phyloP scores from a whole-genome alignment of 257 asterid genomes.

The Solanum chiquidenum region DNA sequence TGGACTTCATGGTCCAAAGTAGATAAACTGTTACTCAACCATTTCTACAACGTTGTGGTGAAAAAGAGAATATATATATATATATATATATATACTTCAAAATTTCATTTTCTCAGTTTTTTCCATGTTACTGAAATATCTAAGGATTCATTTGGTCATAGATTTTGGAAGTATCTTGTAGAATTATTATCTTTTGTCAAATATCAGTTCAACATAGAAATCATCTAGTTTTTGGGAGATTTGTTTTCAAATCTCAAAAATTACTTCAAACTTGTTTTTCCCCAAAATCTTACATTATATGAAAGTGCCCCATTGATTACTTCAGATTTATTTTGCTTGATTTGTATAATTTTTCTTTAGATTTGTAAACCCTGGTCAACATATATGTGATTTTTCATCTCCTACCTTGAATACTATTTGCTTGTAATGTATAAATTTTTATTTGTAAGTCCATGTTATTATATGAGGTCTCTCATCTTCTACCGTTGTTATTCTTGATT shows the following conservation, averaged over 20 bases:
- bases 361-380: background rate
- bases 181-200: background rate
- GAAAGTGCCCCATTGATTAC: background rate
- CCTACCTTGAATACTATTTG: background rate
- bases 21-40: background rate
- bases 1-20: background rate
- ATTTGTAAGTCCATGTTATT: no score
- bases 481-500: no score
- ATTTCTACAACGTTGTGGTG: background rate
- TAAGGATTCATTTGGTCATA: background rate
- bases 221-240: background rate
- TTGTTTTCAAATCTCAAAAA: background rate
- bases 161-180: background rate
- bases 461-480: no score
- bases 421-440: no score
- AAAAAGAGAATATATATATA: background rate
- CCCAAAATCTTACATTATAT: background rate
- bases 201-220: no score
- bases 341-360: background rate
- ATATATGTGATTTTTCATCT: background rate
- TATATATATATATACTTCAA: background rate
- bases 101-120: background rate
- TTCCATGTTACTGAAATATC: background rate
- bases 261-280: background rate
- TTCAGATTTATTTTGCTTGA: background rate